A percentile compares a stretch with the other conserved stretches of the same genome.
Evolutionary conservation across 805 yeast species (phyloP).

Genomic region (Tetrapisispora pingtungensis): DNA sequence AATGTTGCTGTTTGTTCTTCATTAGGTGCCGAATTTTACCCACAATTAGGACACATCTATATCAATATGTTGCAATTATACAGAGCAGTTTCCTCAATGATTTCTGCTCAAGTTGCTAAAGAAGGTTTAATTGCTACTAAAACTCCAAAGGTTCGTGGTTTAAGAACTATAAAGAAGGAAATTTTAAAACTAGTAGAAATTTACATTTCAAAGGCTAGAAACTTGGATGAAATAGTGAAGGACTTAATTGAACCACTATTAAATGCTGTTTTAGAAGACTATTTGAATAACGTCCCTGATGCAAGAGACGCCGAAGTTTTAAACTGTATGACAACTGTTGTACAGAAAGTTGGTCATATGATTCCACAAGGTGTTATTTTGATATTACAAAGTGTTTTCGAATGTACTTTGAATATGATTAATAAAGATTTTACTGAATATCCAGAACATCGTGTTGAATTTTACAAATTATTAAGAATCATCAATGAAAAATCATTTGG

Average conservation of each 20-base stretch:
- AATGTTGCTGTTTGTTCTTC: conserved; percentile 93
- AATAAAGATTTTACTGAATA: conserved; percentile 91
- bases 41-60: conserved; percentile 80
- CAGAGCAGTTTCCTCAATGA: conserved; percentile 79
- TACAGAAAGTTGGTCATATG: conserved; percentile 74
- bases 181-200: conserved; percentile 80
- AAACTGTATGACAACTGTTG: conserved; percentile 87
- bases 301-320: conserved; percentile 97
- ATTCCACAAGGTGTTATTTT: conserved; percentile 84
- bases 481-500: conserved; percentile 78
- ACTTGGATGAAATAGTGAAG: conserved; percentile 71
- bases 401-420: conserved; percentile 90
- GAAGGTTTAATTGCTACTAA: conserved; percentile 88
- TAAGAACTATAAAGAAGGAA: conserved; percentile 94
- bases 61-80: conserved; percentile 84
- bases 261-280: conserved; percentile 80
- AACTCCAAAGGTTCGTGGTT: conserved; percentile 88
- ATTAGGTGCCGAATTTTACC: conserved; percentile 80
- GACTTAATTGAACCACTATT: conserved; percentile 77
- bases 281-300: conserved; percentile 80
- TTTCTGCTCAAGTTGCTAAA: conserved; percentile 63
- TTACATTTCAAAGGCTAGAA: conserved; percentile 78
- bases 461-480: conserved; percentile 79
- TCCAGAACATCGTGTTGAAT: conserved; percentile 96
- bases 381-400: conserved; percentile 84